Evolutionary conservation across 495 filamentous ascomycete genomes (phyloP).

Genomic region (Aspergillus cristatus): DNA sequence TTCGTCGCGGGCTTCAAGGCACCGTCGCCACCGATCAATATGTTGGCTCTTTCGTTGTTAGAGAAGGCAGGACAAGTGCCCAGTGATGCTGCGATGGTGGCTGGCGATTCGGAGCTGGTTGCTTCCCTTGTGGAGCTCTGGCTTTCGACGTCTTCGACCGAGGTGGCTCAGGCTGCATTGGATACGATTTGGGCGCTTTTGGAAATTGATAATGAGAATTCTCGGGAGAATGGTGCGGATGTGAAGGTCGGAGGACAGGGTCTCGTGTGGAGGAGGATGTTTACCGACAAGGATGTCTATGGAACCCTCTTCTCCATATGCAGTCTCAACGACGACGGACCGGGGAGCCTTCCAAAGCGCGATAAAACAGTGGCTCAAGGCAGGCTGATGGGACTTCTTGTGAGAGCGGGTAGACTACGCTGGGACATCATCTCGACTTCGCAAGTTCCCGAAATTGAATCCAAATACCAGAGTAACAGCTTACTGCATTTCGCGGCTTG

Average conservation of each 20-base stretch:
- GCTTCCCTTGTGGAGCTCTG: conserved; percentile 55
- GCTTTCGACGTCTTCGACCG: conserved; percentile 61
- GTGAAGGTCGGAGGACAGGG: conserved; percentile 49
- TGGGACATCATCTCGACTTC: conserved; percentile 51
- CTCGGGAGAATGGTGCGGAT: conserved; percentile 31
- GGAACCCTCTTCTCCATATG: conserved; percentile 53
- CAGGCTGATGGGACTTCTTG: conserved; percentile 60
- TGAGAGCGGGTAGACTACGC: conserved; percentile 55
- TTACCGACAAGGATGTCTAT: conserved; percentile 60
- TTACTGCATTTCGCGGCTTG: conserved; percentile 66
- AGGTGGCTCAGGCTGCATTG: conserved; percentile 61
- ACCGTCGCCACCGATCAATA: conserved; percentile 55
- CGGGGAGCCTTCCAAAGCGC: conserved; percentile 41
- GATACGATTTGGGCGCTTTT: conserved; percentile 61
- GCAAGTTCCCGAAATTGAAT: conserved; percentile 52
- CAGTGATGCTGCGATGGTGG: conserved; percentile 59
- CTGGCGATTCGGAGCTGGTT: conserved; percentile 53
- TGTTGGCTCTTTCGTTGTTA: conserved; percentile 60
- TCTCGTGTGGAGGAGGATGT: conserved; percentile 62
- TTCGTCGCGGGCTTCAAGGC: conserved; percentile 47
- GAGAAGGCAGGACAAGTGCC: conserved; percentile 56
- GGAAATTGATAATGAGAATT: conserved; percentile 48
- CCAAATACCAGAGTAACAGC: conserved; percentile 43
- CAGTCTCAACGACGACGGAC: conserved; percentile 34
- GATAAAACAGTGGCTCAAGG: conserved; percentile 73